Evolutionary conservation across 768 basidiomycete genomes (phyloP).

Genomic region (Panus rudis): DNA sequence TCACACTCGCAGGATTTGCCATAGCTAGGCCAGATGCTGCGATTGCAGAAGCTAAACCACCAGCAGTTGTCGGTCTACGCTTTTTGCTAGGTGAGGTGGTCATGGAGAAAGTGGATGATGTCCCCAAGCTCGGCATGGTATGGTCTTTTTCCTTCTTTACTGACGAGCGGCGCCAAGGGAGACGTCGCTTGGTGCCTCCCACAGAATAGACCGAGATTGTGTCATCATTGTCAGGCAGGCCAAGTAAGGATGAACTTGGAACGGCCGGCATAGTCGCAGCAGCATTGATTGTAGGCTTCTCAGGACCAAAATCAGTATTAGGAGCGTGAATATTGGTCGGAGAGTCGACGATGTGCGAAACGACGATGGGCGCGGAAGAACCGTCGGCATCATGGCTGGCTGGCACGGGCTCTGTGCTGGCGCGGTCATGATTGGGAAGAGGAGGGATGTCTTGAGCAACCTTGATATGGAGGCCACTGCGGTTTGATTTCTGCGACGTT

Average conservation of each 20-base stretch:
- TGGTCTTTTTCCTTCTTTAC: slow-evolving; percentile 8
- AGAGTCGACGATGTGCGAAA: slow-evolving; percentile 20
- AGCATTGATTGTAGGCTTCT: slow-evolving; percentile 7
- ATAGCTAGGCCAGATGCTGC: slow-evolving; percentile 63
- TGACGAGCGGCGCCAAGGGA: slow-evolving; percentile 15
- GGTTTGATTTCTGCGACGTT: slow-evolving; percentile 10
- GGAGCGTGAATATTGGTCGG: slow-evolving; percentile 13
- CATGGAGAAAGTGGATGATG: slow-evolving; percentile 14
- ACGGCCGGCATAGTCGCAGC: slow-evolving; percentile 8
- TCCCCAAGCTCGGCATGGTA: slow-evolving; percentile 8
- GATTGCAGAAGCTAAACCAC: slow-evolving; percentile 60
- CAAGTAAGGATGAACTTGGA: slow-evolving; percentile 9
- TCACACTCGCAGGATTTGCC: slow-evolving; percentile 45
- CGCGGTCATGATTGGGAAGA: slow-evolving; percentile 7
- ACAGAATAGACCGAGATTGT: slow-evolving; percentile 18
- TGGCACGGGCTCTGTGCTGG: slow-evolving; percentile 6
- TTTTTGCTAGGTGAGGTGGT: slow-evolving; percentile 30
- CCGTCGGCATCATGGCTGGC: slow-evolving; percentile 1
- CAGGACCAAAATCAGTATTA: slow-evolving; percentile 5
- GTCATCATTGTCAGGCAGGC: slow-evolving; percentile 19
- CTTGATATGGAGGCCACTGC: slow-evolving; percentile 9
- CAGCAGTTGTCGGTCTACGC: too few species aligned
- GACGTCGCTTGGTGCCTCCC: slow-evolving; percentile 16
- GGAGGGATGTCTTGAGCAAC: slow-evolving; percentile 2
- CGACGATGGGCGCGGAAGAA: slow-evolving; percentile 1